A percentile compares a stretch with the other conserved stretches of the same genome.
Evolutionary conservation across 225 moss, liverwort and hornwort genomes (phyloP).

Genomic region (Ulota crispa): DNA sequence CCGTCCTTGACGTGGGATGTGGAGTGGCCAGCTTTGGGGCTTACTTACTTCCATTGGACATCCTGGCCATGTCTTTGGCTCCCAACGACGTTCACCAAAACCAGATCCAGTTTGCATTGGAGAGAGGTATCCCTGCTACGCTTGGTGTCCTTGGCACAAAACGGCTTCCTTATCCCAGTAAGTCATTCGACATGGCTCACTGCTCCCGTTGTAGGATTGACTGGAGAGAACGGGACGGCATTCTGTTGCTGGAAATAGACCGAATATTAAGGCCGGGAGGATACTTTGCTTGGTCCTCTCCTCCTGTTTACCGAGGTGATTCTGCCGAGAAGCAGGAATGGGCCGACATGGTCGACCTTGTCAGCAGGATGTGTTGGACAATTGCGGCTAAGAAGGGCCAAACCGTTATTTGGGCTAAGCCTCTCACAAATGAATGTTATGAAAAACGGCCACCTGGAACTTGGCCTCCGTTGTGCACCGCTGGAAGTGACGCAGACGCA

Average conservation of each 20-base stretch:
- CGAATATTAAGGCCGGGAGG: conserved; percentile 81
- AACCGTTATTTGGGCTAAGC: conserved; percentile 85
- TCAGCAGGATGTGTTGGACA: conserved; percentile 87
- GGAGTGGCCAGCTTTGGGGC: conserved; percentile 95
- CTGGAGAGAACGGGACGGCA: conserved; percentile 77
- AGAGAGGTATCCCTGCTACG: conserved; percentile 90
- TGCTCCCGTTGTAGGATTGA: conserved; percentile 92
- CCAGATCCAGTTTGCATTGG: conserved; percentile 94
- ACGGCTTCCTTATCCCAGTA: conserved; percentile 85
- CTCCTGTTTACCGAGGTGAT: conserved; percentile 73
- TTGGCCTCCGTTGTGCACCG: conserved; percentile 68
- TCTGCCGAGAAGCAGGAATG: conserved; percentile 66
- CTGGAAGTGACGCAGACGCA: conserved; percentile 58
- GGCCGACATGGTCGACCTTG: conserved; percentile 71
- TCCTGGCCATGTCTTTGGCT: conserved; percentile 86
- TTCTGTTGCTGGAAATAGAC: conserved; percentile 80
- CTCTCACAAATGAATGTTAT: conserved; percentile 75
- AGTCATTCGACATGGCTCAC: conserved; percentile 83
- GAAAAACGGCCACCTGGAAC: conserved; percentile 67
- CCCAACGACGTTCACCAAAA: conserved; percentile 90
- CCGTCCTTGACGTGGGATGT: conserved; percentile 87
- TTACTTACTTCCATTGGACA: conserved; percentile 69
- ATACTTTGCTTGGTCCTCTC: conserved; percentile 89
- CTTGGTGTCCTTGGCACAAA: conserved; percentile 77
- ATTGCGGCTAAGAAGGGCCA: conserved; percentile 72